Base-by-base conservation (phyloP, 1,139 yeast genomes). In the Taiozyma sp. region DNA sequence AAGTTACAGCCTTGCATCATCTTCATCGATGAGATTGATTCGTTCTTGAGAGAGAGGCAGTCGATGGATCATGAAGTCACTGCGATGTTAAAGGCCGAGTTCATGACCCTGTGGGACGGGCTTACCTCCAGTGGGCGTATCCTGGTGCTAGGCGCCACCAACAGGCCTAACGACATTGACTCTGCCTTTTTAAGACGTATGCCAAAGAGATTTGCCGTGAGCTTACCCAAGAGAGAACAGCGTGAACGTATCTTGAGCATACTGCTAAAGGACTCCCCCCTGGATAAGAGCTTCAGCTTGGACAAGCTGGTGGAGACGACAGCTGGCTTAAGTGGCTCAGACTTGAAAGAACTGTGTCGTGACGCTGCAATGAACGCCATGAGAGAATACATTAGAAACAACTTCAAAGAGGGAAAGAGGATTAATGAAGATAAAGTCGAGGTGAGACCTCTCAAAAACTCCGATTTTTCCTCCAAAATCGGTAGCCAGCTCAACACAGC, bases 91-190 rank as follows among this genome's bases (percentile, higher is more conserved):
- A 93, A 93, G 68, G 97, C 99, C 0, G 99, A 93, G 68, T 93
- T 93, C 64, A 93, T 93, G 98, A 88, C 97, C 0, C 73, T 93
- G 52, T 93, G 99, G 98, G 99, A 93, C 67, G 99, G 99, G 0
- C 73, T 93, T 46, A 69, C 79, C 6, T 79, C 85, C 16, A 73
- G 81, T 35, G 96, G 97, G 2, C 75, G 95, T 49, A 79, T 93
- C 6, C 74, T 93, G 74, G 90, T 93, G 1, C 77, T 93, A 63
- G 99, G 99, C 6, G 99, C 99, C 14, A 93, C 99, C 1, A 93
- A 93, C 65, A 75, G 99, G 58, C 91, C 93, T 46, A 79, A 80
- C 55, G 99, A 93, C 65, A 93, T 93, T 50, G 99, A 93, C 66
- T 80, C 80, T 57, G 99, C 99, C 1, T 89, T 93, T 65, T 73